Evolutionary conservation across 1,284 basidiomycete genomes (phyloP), one percentile per base, ranked within the genome.

Genomic region (Ustanciosporium gigantosporum): DNA sequence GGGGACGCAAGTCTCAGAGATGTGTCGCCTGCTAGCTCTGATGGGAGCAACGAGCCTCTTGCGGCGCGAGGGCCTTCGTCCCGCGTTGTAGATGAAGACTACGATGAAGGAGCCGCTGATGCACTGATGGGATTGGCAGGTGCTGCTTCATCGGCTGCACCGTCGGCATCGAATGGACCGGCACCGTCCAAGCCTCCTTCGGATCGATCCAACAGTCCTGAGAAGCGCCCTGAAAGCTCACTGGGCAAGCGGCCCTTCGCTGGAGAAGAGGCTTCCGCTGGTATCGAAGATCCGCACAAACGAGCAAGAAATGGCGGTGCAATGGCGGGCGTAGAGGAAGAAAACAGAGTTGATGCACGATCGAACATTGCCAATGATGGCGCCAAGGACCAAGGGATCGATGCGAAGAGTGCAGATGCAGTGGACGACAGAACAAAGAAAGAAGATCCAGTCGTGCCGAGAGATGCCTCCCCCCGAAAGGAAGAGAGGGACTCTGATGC

Each of bases 81-180:
- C 20, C 58, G 74, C 24, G 56, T 61, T 34, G 61, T 74, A 14
- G 72, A 74, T 38, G 72, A 76, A 49, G 67, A 74, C 46, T 76
- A 77, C 34, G 74, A 77, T 40, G 68, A 74, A 25, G 68, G 73
- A 11, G 75, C 75, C 22, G 75, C 74, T 0, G 71, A 74, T 46
- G 74, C 75, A 3, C 58, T 77, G 11, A 74, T 77, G 70, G 75
- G 75, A 19, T 64, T 77, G 4, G 75, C 74, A 8, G 73, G 75
- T 17, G 75, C 75, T 7, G 74, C 74, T 17, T 56, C 56, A 24
- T 55, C 44, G 6, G 55, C 61, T 24, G 41, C 40, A 14, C 44
- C 60, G 11, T 24, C 25, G 8, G 45, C 60, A 14, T 5, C 36
- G 21, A 15, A 36, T 8, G 23, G 27, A 4, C 39, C 59, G 24